These are phyloP conservation scores for Coemansia sp. DNA, from an alignment of 192 early-diverging fungal species.

Conservation along the genomic window DNA sequence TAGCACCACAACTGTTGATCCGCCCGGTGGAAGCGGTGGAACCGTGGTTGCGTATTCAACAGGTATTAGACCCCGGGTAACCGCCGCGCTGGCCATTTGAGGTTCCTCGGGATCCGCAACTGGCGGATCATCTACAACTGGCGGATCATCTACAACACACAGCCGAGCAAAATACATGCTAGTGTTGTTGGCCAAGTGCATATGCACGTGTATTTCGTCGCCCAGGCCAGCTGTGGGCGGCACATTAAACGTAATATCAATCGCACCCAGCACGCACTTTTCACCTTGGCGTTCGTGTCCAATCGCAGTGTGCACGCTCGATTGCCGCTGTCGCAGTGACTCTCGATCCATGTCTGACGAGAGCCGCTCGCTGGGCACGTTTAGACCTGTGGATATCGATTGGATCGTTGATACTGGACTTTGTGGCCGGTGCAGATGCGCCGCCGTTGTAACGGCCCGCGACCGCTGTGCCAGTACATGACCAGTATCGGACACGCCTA, in stretches of 20 bases:
- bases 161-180: conserved; percentile 24
- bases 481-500: background rate
- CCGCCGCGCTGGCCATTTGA: background rate
- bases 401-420: conserved; percentile 23
- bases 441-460: conserved; percentile 22
- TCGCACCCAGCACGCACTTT: conserved; percentile 6
- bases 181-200: conserved; percentile 40
- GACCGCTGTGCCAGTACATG: conserved; percentile 10
- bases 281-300: background rate
- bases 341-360: conserved; percentile 9
- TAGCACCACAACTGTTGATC: conserved; percentile 29
- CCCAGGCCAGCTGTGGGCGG: conserved; percentile 33
- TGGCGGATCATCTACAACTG: conserved; percentile 18
- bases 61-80: conserved; percentile 15
- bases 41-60: conserved; percentile 19
- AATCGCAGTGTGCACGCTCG: conserved; percentile 4
- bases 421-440: conserved; percentile 8
- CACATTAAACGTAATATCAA: conserved; percentile 37
- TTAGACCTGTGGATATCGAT: background rate
- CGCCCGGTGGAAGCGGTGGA: conserved; percentile 37
- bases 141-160: conserved; percentile 22
- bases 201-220: conserved; percentile 26
- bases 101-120: background rate
- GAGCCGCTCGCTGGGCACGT: background rate
- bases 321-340: conserved; percentile 9